These are phyloP conservation scores for Leishmania mexicana DNA, from an alignment of 208 protist genomes.

Conservation along the genomic window DNA sequence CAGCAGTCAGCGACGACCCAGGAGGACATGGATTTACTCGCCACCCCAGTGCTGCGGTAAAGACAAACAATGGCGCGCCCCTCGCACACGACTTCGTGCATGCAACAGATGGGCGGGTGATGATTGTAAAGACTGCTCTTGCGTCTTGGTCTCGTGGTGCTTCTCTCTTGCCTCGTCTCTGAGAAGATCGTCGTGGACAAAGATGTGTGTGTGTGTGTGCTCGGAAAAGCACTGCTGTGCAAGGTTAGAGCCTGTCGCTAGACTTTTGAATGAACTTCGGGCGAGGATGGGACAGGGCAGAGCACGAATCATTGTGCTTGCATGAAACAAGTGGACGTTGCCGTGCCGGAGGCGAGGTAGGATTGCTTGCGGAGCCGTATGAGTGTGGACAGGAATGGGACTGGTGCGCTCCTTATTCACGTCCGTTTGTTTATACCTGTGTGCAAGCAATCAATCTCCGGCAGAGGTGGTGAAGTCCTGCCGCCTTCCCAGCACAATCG, in stretches of 20 bases:
- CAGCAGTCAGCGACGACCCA: constrained; percentile 37
- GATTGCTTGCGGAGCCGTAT: background rate
- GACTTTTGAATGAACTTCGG: background rate
- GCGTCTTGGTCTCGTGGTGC: background rate
- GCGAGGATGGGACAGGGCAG: background rate
- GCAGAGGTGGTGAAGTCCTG: background rate
- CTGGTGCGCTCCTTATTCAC: background rate
- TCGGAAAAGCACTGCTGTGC: background rate
- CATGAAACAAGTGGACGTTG: background rate
- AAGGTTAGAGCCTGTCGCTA: background rate
- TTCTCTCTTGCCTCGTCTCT: background rate
- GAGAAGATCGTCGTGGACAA: background rate
- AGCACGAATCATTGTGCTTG: background rate
- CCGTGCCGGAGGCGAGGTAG: background rate
- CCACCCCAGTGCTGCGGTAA: constrained; percentile 39
- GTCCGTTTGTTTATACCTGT: background rate
- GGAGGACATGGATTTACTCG: constrained; percentile 43
- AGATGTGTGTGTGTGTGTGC: background rate
- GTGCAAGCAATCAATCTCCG: background rate
- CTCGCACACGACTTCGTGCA: background rate
- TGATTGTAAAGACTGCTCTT: background rate
- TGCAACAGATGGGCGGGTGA: background rate
- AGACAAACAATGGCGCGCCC: background rate
- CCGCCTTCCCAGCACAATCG: background rate
- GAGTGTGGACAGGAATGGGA: background rate